Percentiles rank a stretch among this genome's conserved stretches.
Conservation (phyloP, 371 early-diverging fungal genomes). For the Apophysomyces elegans region DNA sequence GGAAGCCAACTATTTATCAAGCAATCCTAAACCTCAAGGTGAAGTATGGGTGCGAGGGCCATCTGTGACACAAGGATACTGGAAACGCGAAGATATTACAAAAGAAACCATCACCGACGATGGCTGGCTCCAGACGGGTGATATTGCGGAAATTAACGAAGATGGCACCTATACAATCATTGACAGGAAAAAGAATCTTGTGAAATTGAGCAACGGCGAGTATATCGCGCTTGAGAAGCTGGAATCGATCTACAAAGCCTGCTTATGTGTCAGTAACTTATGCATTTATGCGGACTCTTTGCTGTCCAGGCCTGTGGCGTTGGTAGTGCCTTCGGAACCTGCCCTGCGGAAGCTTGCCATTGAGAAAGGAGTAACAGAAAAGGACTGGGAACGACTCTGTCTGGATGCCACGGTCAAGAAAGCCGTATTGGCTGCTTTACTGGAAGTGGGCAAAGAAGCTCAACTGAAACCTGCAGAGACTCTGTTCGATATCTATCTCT, state of each 20-base stretch:
- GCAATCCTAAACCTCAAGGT: slow-evolving; percentile 74
- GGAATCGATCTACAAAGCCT: slow-evolving; percentile 86
- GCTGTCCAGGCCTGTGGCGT: slow-evolving; percentile 64
- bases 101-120: slow-evolving; percentile 72
- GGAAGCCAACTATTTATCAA: slow-evolving; percentile 74
- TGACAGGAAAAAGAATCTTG: slow-evolving; percentile 78
- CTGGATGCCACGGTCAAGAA: slow-evolving; percentile 25
- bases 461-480: slow-evolving; percentile 75
- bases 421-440: slow-evolving; percentile 21
- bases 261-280: slow-evolving; percentile 72
- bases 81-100: slow-evolving; percentile 68
- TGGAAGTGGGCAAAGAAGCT: slow-evolving; percentile 57
- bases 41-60: slow-evolving; percentile 86
- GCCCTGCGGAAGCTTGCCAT: slow-evolving; percentile 29
- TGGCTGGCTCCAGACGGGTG: slow-evolving; percentile 91
- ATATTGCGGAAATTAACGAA: slow-evolving; percentile 76
- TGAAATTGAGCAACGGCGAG: slow-evolving; percentile 87
- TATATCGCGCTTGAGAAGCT: slow-evolving; percentile 97
- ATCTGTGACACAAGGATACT: slow-evolving; percentile 64
- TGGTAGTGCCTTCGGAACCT: slow-evolving; percentile 66
- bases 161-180: slow-evolving; percentile 70
- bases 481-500: slow-evolving; percentile 66
- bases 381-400: slow-evolving; percentile 30
- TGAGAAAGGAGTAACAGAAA: slow-evolving; percentile 30
- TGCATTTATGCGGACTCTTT: slow-evolving; percentile 84